Evolutionary conservation across 345 rosid genomes (phyloP).

Genomic region (Hibiscus tridactylites): DNA sequence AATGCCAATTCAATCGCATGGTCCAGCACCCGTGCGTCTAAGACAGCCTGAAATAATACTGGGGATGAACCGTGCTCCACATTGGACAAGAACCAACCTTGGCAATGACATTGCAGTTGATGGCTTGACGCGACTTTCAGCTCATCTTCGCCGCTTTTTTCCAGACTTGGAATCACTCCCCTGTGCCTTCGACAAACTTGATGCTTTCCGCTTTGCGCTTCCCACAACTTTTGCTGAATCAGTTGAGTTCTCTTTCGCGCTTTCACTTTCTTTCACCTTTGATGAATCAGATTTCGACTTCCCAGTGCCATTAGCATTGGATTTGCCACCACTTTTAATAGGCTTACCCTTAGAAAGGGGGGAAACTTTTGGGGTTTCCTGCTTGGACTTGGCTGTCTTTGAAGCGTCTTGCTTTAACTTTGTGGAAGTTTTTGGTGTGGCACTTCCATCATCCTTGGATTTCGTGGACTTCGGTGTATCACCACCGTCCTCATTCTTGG

Average conservation of each 20-base stretch:
- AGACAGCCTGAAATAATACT: neutral
- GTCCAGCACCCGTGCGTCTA: neutral
- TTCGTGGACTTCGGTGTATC: slow-evolving; percentile 27
- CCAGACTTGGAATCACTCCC: slow-evolving; percentile 46
- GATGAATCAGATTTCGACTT: slow-evolving; percentile 47
- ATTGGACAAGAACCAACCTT: neutral
- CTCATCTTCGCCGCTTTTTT: slow-evolving; percentile 56
- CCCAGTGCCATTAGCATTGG: slow-evolving; percentile 16
- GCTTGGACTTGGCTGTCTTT: slow-evolving; percentile 34
- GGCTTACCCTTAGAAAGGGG: slow-evolving; percentile 30
- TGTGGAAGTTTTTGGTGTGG: slow-evolving; percentile 11
- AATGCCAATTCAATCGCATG: slow-evolving; percentile 14
- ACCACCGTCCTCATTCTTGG: slow-evolving; percentile 30
- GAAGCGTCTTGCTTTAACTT: slow-evolving; percentile 19
- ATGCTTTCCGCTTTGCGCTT: slow-evolving; percentile 32
- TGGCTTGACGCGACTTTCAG: neutral
- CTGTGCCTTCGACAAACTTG: slow-evolving; percentile 34
- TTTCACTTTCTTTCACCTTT: slow-evolving; percentile 41
- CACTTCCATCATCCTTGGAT: slow-evolving; percentile 23
- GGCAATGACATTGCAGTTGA: neutral
- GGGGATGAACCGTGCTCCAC: neutral
- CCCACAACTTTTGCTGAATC: slow-evolving; percentile 33
- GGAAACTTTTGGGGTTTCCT: slow-evolving; percentile 31
- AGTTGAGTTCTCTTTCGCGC: slow-evolving; percentile 29
- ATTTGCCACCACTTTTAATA: slow-evolving; percentile 32